A percentile compares a stretch with the other conserved stretches of the same genome.
Evolutionary conservation across 2,329 filamentous ascomycete genomes (phyloP).

Genomic region (Fusarium albosuccineum): DNA sequence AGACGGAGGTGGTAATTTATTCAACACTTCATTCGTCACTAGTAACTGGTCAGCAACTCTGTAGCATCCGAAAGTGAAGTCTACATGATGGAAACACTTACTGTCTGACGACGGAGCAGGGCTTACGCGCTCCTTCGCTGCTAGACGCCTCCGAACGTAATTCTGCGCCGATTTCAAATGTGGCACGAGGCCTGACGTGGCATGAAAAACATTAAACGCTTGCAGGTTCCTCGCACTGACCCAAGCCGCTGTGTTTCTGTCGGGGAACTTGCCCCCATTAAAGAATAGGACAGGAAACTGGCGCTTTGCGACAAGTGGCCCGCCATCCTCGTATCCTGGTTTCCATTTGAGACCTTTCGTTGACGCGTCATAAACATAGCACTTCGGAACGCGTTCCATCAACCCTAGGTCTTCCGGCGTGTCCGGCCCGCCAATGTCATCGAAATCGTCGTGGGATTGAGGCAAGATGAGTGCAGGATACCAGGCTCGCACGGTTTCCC

Average conservation of each 20-base stretch:
- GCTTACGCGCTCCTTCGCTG: background rate
- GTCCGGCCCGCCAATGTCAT: background rate
- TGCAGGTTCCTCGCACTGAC: conserved; percentile 1
- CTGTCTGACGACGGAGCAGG: conserved; percentile 3
- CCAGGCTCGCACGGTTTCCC: conserved; percentile 14
- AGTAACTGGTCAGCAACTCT: background rate
- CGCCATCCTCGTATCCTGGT: background rate
- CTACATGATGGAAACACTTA: background rate
- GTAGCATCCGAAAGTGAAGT: background rate
- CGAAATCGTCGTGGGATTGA: background rate
- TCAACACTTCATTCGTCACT: background rate
- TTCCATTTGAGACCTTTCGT: background rate
- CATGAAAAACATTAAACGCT: conserved; percentile 2
- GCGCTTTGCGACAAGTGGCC: background rate
- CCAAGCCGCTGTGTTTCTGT: background rate
- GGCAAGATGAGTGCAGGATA: conserved; percentile 14
- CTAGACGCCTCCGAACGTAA: conserved; percentile 4
- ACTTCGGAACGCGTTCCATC: conserved; percentile 10
- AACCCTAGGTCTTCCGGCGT: conserved; percentile 14
- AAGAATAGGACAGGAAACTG: conserved; percentile 14
- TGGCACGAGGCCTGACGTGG: background rate
- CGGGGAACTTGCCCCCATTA: background rate
- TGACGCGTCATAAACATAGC: conserved; percentile 3
- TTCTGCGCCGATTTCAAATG: conserved; percentile 1
- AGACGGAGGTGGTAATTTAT: background rate